Evolutionary conservation across 2,329 filamentous ascomycete species (phyloP), one percentile per base, ranked within the genome.

Genomic region (Byssoonygena ceratinophila): DNA sequence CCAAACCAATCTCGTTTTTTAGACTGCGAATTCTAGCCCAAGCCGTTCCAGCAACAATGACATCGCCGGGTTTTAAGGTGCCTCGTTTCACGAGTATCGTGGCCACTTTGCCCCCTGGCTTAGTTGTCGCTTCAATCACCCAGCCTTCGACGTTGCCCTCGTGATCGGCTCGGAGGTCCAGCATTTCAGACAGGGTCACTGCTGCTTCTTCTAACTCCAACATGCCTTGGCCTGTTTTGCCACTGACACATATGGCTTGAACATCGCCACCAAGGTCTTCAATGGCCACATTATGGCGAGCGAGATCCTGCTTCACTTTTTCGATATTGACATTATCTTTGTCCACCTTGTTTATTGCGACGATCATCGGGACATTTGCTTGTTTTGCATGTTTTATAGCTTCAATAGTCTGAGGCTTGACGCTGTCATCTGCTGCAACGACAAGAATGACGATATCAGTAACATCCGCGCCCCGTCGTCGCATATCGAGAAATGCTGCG

Each of bases 271-370:
- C 92, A 62, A 81, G 94, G 64, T 97, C 92, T 71, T 98, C 92
- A 51, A 98, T 85, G 60, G 95, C 85, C 27, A 98, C 82, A 6
- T 86, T 88, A 62, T 95, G 78, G 1, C 82, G 76, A 7, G 86
- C 81, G 22, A 98, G 81, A 66, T 97, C 92, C 52, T 83, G 76
- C 71, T 97, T 97, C 57, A 97, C 90, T 45, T 81, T 79, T 39
- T 96, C 85, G 9, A 89, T 72, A 48, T 88, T 81, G 4, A 86
- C 83, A 55, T 87, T 84, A 55, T 85, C 81, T 70, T 92, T 95
- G 71, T 98, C 92, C 48, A 95, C 80, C 71, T 98, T 98, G 74
- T 92, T 98, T 71, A 97, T 91, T 14, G 94, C 94, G 47, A 98
- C 92, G 54, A 98, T 95, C 46, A 98, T 91, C 4, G 92, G 91